phyloP scores from a whole-genome alignment of 2,329 filamentous ascomycete genomes.

The Rhytidhysteron rufulum region DNA sequence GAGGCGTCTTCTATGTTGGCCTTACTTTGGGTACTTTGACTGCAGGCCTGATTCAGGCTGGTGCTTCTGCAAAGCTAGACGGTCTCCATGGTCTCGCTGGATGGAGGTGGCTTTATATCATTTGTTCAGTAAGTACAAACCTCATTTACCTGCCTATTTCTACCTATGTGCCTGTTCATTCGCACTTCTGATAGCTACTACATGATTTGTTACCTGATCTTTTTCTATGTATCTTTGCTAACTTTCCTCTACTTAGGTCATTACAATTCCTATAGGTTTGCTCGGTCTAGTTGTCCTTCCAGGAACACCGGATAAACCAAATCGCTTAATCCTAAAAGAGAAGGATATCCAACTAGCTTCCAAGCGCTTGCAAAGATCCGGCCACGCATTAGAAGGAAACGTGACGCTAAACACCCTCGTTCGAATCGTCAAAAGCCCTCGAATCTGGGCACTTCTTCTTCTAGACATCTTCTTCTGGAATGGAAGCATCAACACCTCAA shows the following conservation, averaged over 20 bases:
- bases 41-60: conserved; percentile 45
- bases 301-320: conserved; percentile 49
- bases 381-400: conserved; percentile 31
- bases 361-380: conserved; percentile 43
- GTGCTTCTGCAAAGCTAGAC: conserved; percentile 51
- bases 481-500: conserved; percentile 42
- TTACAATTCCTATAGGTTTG: conserved; percentile 54
- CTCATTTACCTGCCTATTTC: too few species aligned
- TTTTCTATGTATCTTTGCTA: too few species aligned
- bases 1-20: conserved; percentile 52
- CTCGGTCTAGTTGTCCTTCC: conserved; percentile 51
- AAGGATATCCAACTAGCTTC: conserved; percentile 47
- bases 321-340: conserved; percentile 44
- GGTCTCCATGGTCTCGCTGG: conserved; percentile 42
- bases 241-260: too few species aligned
- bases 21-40: conserved; percentile 51
- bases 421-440: conserved; percentile 34
- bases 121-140: too few species aligned
- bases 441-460: conserved; percentile 50
- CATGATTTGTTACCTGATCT: too few species aligned
- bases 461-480: conserved; percentile 58
- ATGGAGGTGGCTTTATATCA: conserved; percentile 36
- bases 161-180: too few species aligned
- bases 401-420: conserved; percentile 18
- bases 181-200: too few species aligned